phyloP scores from a whole-genome alignment of 179 eudicot species.

The Carnegiea gigantea region DNA sequence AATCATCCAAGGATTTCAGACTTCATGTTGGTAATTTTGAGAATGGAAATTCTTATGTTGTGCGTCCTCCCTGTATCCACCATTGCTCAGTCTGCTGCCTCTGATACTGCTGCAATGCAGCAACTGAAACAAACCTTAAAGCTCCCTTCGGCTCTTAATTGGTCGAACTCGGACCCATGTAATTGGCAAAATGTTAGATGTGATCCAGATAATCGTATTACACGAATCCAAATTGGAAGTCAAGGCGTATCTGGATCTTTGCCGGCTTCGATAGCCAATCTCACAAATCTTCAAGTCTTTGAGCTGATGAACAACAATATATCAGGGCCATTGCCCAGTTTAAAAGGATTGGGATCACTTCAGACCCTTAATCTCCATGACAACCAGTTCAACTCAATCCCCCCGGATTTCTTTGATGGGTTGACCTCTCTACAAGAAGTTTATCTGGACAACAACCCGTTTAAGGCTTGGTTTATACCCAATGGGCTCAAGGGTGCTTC shows the following conservation, averaged over 20 bases:
- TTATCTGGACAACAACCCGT: slow-evolving; percentile 38
- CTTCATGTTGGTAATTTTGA: slow-evolving; percentile 16
- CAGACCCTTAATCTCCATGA: slow-evolving; percentile 32
- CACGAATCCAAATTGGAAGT: slow-evolving; percentile 40
- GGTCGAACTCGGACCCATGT: slow-evolving; percentile 42
- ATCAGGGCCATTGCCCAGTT: slow-evolving; percentile 52
- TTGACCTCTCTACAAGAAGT: slow-evolving; percentile 35
- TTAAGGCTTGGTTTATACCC: slow-evolving; percentile 39
- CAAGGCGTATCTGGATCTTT: slow-evolving; percentile 48
- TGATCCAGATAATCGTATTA: slow-evolving; percentile 31
- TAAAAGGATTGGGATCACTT: slow-evolving; percentile 42
- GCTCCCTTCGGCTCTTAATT: slow-evolving; percentile 40
- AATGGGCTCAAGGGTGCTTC: slow-evolving; percentile 32
- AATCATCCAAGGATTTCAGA: slow-evolving; percentile 26
- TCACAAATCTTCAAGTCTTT: slow-evolving; percentile 47
- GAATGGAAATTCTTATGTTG: slow-evolving; percentile 12
- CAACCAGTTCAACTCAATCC: slow-evolving; percentile 44
- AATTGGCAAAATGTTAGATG: slow-evolving; percentile 45
- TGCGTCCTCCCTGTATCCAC: slow-evolving; percentile 25
- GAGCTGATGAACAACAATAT: slow-evolving; percentile 44
- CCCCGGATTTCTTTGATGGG: slow-evolving; percentile 48
- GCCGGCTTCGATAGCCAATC: slow-evolving; percentile 40
- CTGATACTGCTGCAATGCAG: slow-evolving; percentile 47
- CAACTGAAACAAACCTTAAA: slow-evolving; percentile 31
- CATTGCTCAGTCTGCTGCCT: slow-evolving; percentile 31